Evolutionary conservation across 108 stramenopile species (phyloP).

Genomic region (Pseudonitzschia delicatissima): DNA sequence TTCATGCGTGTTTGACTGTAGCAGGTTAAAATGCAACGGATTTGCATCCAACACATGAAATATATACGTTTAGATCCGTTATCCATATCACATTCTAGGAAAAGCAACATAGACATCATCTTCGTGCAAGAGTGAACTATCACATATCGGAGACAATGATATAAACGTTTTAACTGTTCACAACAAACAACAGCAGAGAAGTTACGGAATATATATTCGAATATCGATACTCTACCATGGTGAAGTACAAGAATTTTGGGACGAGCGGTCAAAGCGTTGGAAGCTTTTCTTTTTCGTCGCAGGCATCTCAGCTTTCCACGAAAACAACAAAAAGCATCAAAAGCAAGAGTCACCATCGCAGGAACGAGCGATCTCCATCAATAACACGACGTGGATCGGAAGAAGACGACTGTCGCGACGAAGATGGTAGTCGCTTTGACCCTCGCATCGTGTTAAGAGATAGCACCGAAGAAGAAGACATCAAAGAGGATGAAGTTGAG

Average conservation of each 20-base stretch:
- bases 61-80: too few relatives aligned
- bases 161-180: too few relatives aligned
- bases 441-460: too few relatives aligned
- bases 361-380: background rate
- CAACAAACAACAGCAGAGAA: too few relatives aligned
- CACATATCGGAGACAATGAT: too few relatives aligned
- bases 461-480: background rate
- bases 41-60: too few relatives aligned
- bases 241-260: conserved; percentile 16
- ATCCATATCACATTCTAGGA: too few relatives aligned
- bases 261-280: background rate
- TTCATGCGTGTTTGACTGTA: too few relatives aligned
- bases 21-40: too few relatives aligned
- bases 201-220: too few relatives aligned
- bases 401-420: background rate
- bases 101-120: too few relatives aligned
- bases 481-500: background rate
- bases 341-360: background rate
- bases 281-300: conserved; percentile 1
- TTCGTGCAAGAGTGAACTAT: too few relatives aligned
- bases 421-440: background rate
- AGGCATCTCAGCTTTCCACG: background rate
- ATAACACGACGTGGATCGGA: background rate
- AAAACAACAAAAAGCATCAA: background rate
- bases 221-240: background rate